Base-by-base conservation (phyloP, 805 yeast genomes). In the Gaillardinia entomophila region DNA sequence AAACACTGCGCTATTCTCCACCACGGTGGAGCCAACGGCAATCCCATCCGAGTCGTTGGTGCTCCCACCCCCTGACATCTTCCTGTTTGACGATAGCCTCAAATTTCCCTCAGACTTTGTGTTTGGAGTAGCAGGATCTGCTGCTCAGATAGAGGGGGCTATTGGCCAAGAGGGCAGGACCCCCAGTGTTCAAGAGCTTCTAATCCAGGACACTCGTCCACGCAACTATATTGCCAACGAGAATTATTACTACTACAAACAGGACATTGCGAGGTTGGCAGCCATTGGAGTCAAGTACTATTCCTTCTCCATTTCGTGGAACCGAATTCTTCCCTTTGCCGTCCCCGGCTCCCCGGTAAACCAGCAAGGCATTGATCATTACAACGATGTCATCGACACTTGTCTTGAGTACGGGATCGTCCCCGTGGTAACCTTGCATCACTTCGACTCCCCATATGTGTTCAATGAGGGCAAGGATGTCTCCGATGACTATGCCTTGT, bases 111-210 rank as follows among this genome's bases (percentile, higher is more conserved):
- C 4, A 4, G 22, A 36, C 11, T 49, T 50, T 16, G 20, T 49
- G 17, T 35, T 44, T 41, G 64, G 64, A 3, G 55, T 55, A 36
- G 60, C 60, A 10, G 51, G 58, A 11, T 52, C 62, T 13, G 59
- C 62, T n/a, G 47, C 52, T 16, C 66, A 60, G 42, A 48, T 57
- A 27, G 66, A 60, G 43, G 64, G 63, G 14, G 61, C 66, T 7
- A 47, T 51, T 19, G 49, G 51, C 19, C 57, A 48, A 22, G 60
- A 59, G 33, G 57, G 60, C 7, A 45, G 59, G 28, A 44, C 56
- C 3, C 64, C 62, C 10, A 41, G 57, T 8, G 39, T 55, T 16
- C 42, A 49, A 47, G 66, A 59, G 36, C 42, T 35, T 3, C 33
- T 44, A 15, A 32, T 47, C 4, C 27, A 31, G 6, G 38, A 34